Evolutionary conservation across 208 protist species (phyloP).

Genomic region (Leishmania lainsoni): DNA sequence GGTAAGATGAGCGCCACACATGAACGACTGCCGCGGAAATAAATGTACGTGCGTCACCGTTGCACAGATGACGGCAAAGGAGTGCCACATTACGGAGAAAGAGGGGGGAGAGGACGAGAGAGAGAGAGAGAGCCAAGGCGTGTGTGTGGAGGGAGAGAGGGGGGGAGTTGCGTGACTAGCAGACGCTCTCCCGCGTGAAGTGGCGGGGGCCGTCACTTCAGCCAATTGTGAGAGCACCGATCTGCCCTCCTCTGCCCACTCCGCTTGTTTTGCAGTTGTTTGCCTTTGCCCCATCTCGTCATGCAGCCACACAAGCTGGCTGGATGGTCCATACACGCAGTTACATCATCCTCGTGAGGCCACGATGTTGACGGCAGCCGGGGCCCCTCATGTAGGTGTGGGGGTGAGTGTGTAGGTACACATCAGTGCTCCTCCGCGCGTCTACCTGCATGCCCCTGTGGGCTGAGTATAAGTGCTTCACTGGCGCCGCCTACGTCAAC

Average conservation of each 20-base stretch:
- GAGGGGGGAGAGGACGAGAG: not conserved
- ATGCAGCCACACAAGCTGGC: no score
- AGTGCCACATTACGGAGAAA: not conserved
- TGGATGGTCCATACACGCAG: no score
- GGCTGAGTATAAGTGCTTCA: not conserved
- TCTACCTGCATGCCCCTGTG: not conserved
- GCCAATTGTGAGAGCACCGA: not conserved
- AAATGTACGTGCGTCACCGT: not conserved
- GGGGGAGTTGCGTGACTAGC: not conserved
- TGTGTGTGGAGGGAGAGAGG: not conserved
- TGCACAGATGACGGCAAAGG: not conserved
- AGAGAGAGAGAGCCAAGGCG: not conserved
- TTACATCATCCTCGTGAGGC: not conserved
- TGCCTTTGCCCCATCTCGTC: not conserved
- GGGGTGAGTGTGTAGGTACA: not conserved
- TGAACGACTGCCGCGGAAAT: not conserved
- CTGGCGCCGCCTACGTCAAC: not conserved
- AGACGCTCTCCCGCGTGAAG: not conserved
- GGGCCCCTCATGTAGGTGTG: not conserved
- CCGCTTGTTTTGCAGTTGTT: not conserved
- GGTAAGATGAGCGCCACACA: not conserved
- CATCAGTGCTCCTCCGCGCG: not conserved
- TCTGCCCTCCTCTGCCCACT: not conserved
- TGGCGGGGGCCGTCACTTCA: no score
- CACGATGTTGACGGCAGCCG: not conserved